Conservation (phyloP, 768 basidiomycete genomes). For the Kockovaella imperatae region DNA sequence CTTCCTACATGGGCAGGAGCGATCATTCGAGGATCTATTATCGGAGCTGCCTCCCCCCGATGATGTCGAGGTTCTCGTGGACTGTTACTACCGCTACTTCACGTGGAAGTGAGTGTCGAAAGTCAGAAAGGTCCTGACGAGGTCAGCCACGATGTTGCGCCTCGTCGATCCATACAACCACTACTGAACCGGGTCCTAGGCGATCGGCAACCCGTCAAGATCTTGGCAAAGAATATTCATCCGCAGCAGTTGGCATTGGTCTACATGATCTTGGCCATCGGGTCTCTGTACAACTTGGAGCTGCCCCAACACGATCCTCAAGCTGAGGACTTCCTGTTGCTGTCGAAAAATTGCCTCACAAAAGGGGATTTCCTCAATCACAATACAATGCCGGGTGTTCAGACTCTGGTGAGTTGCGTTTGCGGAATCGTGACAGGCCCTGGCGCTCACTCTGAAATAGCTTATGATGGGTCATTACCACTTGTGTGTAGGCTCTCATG, state of each 20-base stretch:
- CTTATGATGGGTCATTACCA: slow-evolving; percentile 16
- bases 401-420: slow-evolving; percentile 9
- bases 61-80: slow-evolving; percentile 14
- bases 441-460: background rate
- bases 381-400: slow-evolving; percentile 19
- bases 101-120: slow-evolving; percentile 18
- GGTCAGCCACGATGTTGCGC: slow-evolving; percentile 14
- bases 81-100: slow-evolving; percentile 20
- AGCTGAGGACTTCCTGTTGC: slow-evolving; percentile 7
- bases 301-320: slow-evolving; percentile 7
- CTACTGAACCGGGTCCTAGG: slow-evolving; percentile 4
- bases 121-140: background rate
- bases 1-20: background rate
- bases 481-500: slow-evolving; percentile 4
- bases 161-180: slow-evolving; percentile 7
- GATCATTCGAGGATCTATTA: slow-evolving; percentile 1
- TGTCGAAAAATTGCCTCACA: slow-evolving; percentile 12
- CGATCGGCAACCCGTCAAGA: background rate
- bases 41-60: slow-evolving; percentile 11
- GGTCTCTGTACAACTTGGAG: slow-evolving; percentile 18
- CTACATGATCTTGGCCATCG: slow-evolving; percentile 17
- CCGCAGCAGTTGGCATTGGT: slow-evolving; percentile 16
- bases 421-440: background rate
- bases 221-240: too few species aligned
- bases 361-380: slow-evolving; percentile 18